A percentile compares a stretch with the other conserved stretches of the same genome.
phyloP scores from a whole-genome alignment of 768 basidiomycete genomes.

The Leccinum imitatum region DNA sequence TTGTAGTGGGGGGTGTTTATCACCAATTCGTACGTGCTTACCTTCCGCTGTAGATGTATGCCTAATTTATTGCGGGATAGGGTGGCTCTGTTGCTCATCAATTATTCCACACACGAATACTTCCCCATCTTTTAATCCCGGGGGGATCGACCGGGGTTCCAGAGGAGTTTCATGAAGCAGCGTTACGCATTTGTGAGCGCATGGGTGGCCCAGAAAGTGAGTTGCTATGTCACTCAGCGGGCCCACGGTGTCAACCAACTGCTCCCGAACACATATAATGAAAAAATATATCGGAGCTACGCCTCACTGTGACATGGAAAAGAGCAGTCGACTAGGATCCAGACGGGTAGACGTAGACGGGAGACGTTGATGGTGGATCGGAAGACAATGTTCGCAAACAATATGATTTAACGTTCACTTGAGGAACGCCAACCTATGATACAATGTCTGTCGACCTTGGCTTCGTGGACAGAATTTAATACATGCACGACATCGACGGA shows the following conservation, averaged over 20 bases:
- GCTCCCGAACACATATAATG: background rate
- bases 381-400: too few species aligned
- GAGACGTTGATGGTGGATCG: too few species aligned
- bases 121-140: slow-evolving; percentile 32
- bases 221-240: slow-evolving; percentile 4
- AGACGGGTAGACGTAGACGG: too few species aligned
- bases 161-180: slow-evolving; percentile 30
- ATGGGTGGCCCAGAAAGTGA: slow-evolving; percentile 33
- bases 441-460: too few species aligned
- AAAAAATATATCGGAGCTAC: too few species aligned
- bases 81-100: slow-evolving; percentile 35
- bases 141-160: slow-evolving; percentile 30
- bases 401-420: too few species aligned
- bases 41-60: slow-evolving; percentile 20
- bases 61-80: slow-evolving; percentile 9
- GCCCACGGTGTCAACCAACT: background rate
- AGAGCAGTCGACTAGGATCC: too few species aligned
- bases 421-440: too few species aligned
- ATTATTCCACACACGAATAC: slow-evolving; percentile 36
- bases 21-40: slow-evolving; percentile 69
- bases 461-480: too few species aligned
- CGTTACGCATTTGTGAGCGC: slow-evolving; percentile 27
- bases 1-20: slow-evolving; percentile 71
- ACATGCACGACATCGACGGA: too few species aligned
- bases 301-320: too few species aligned